Base-by-base conservation (phyloP, 73 alveolate species). In the Uronychia setigera region DNA sequence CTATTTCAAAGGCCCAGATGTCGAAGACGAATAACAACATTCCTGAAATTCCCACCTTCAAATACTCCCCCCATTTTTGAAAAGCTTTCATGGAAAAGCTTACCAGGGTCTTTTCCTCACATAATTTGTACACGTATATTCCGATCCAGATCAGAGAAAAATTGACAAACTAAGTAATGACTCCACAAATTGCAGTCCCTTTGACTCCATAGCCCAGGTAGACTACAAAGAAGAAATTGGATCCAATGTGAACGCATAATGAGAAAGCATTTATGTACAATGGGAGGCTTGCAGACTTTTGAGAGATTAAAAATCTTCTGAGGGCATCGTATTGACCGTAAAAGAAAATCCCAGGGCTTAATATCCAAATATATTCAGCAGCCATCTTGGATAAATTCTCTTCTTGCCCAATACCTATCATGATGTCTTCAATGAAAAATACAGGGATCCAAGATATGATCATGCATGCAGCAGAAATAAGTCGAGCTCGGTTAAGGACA, bases 1-100 rank as follows among this genome's bases (percentile, higher is more conserved):
- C 59, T 1, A 78, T 78, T 27, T 78, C 84, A 33, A 32, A 78
- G 76, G 35, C 74, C 74, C 84, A 78, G 33, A 5, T 26, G 31
- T 78, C 84, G 32, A 35, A 29, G 26, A 32, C 13, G 26, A 78
- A 1, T 25, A 78, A 14, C 32, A 78, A 34, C 19, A 35, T 14
- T 5, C 35, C 29, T 1, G 84, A 34, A 33, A 78, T 0, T 5
- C 84, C 84, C 11, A 78, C 33, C 74, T 19, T 32, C 31, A 78
- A 13, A 76, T 78, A 78, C 11, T n/a, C 59, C 31, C 74, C 84
- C 28, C 11, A 27, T 25, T 34, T 76, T 33, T 33, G 30, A 29
- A 78, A 33, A 1, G 76, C 31, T 83, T 87, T 33, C 32, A 5
- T 67, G 34, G 29, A 67, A 26, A 67, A 67, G 14, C 14, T 14